A percentile compares a stretch with the other conserved stretches of the same genome.
Evolutionary conservation across 2,329 filamentous ascomycete species (phyloP).

Genomic region (Corynespora cassiicola): DNA sequence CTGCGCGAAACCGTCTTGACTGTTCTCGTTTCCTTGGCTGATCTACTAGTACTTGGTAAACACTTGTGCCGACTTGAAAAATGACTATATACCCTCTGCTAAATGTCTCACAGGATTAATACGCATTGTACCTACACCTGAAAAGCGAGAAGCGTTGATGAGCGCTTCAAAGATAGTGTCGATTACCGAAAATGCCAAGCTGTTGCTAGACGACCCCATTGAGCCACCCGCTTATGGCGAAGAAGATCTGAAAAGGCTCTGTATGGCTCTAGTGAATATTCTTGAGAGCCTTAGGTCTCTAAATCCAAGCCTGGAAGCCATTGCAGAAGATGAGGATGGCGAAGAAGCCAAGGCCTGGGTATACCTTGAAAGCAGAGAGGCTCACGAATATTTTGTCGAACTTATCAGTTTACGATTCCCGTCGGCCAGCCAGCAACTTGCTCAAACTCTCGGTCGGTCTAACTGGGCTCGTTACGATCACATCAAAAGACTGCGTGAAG

Average conservation of each 20-base stretch:
- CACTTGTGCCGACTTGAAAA: neutral
- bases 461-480: slow-evolving; percentile 16
- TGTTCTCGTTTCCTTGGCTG: slow-evolving; percentile 6
- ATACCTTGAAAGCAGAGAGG: slow-evolving; percentile 5
- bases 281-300: slow-evolving; percentile 8
- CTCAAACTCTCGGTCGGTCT: slow-evolving; percentile 6
- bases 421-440: slow-evolving; percentile 1
- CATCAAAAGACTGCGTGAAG: slow-evolving; percentile 7
- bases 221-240: neutral
- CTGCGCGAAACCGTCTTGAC: slow-evolving; percentile 8
- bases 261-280: slow-evolving; percentile 2
- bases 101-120: neutral
- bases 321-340: slow-evolving; percentile 1
- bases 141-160: slow-evolving; percentile 3
- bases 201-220: slow-evolving; percentile 1
- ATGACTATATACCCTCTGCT: neutral
- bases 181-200: slow-evolving; percentile 5
- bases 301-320: slow-evolving; percentile 8
- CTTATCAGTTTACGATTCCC: slow-evolving; percentile 11
- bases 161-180: slow-evolving; percentile 1
- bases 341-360: slow-evolving; percentile 4
- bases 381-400: slow-evolving; percentile 13
- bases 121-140: neutral
- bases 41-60: slow-evolving; percentile 7
- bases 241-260: neutral